Conservation (phyloP, 1,284 basidiomycete species). For the Cutaneotrichosporon dermatis region DNA sequence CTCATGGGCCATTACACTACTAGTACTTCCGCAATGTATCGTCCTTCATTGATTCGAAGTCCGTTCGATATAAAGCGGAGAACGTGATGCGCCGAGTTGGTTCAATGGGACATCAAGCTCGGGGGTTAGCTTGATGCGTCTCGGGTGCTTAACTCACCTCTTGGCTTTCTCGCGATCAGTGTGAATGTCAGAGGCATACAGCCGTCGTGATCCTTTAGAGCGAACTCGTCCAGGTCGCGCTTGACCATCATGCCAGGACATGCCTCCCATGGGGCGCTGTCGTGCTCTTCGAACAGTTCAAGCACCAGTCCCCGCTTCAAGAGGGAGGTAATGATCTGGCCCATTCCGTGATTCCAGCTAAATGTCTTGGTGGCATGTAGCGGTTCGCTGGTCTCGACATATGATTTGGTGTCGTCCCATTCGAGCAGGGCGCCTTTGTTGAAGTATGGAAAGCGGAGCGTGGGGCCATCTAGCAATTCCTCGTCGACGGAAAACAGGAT, state of each 20-base stretch:
- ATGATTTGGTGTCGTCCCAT: background rate
- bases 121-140: too few species aligned
- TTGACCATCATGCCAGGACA: conserved; percentile 2
- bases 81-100: too few species aligned
- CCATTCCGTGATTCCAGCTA: conserved; percentile 7
- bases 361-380: conserved; percentile 3
- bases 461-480: background rate
- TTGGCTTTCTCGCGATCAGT: conserved; percentile 4
- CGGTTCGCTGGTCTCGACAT: background rate
- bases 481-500: conserved; percentile 4
- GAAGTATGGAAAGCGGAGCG: conserved; percentile 7
- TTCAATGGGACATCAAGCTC: too few species aligned
- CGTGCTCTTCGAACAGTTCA: conserved; percentile 8
- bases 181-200: conserved; percentile 7
- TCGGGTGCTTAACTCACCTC: too few species aligned
- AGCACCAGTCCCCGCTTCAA: background rate
- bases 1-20: too few species aligned
- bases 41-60: too few species aligned
- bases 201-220: background rate
- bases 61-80: too few species aligned
- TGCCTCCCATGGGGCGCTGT: conserved; percentile 5
- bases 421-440: background rate
- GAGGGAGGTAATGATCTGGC: conserved; percentile 1
- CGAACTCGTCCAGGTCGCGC: conserved; percentile 9
- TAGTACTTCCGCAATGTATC: too few species aligned